Evolutionary conservation across 2,329 filamentous ascomycete species (phyloP), one percentile per base, ranked within the genome.

Genomic region (Pezicula carpinea): DNA sequence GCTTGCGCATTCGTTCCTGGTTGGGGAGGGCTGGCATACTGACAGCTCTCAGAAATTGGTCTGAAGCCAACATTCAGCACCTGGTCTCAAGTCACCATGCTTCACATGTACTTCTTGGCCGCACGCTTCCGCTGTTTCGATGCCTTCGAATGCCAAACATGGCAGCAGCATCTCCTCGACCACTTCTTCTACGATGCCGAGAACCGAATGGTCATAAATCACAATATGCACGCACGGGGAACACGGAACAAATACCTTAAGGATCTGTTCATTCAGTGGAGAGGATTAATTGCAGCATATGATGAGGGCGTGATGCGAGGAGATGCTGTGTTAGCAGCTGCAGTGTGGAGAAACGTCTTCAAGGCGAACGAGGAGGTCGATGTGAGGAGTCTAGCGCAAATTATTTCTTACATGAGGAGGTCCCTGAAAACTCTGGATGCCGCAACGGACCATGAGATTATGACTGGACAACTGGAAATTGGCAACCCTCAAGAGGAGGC

Each of bases 11-110:
- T 42, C 29, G 10, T 50, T n/a, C 14, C 22, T 21, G 19, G 18
- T 22, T 13, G 18, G 5, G 15, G 29, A 14, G 10, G 19, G 29
- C 15, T 43, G 26, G 33, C 39, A 38, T 11, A 21, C 41, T 31
- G 23, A 41, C 18, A 8, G 7, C 13, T 15, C 10, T 13, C 59
- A 95, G 89, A 84, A 43, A 80, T 96, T 53, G 80, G 80, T 21
- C 80, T 99, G 15, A 76, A 79, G 26, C 88, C 90, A 1, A 97
- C 90, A 0, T 99, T 99, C 68, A 91, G 85, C 64, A 92, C 88
- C 47, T 99, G 93, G 93, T 88, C 90, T 17, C 91, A 97, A 68
- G 85, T 97, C 38, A 93, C 91, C 31, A 95, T 96, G 76, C 78
- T 99, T 49, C 92, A 99, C 73, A 87, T 99, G 78, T 97, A 96